These are phyloP conservation scores for Alnus rubra DNA, from an alignment of 306 rosid species.

Conservation along the genomic window DNA sequence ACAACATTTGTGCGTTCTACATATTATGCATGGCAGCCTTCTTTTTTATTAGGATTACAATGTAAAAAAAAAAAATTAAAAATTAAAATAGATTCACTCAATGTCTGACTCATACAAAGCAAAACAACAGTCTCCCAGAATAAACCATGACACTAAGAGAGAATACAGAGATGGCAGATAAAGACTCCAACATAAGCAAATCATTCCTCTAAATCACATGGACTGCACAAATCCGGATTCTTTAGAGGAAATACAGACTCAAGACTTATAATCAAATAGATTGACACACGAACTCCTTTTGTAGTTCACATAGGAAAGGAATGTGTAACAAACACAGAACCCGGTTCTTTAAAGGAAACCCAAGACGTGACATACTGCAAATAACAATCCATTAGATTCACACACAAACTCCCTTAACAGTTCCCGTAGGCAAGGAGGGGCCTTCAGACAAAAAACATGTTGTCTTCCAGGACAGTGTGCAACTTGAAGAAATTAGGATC, in stretches of 20 bases:
- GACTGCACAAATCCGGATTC: neutral
- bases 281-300: too few species aligned
- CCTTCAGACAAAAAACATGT: slow-evolving; percentile 59
- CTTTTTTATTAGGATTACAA: too few species aligned
- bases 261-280: too few species aligned
- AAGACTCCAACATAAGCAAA: neutral
- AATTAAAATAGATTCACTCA: too few species aligned
- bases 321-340: neutral
- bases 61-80: too few species aligned
- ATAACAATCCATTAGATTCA: slow-evolving; percentile 49
- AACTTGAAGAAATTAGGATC: slow-evolving; percentile 43
- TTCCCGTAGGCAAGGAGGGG: slow-evolving; percentile 20
- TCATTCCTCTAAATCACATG: neutral
- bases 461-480: slow-evolving; percentile 56
- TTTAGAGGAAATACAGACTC: neutral
- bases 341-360: neutral
- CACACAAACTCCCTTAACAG: slow-evolving; percentile 45
- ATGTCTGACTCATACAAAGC: too few species aligned
- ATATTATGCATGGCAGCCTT: too few species aligned
- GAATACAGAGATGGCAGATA: too few species aligned
- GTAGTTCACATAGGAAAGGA: too few species aligned
- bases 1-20: too few species aligned
- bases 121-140: too few species aligned
- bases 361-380: neutral
- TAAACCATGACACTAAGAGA: too few species aligned